Evolutionary conservation across 352 stramenopile genomes (phyloP), one percentile per base, ranked within the genome.

Genomic region (Globisporangium heterothallicum): DNA sequence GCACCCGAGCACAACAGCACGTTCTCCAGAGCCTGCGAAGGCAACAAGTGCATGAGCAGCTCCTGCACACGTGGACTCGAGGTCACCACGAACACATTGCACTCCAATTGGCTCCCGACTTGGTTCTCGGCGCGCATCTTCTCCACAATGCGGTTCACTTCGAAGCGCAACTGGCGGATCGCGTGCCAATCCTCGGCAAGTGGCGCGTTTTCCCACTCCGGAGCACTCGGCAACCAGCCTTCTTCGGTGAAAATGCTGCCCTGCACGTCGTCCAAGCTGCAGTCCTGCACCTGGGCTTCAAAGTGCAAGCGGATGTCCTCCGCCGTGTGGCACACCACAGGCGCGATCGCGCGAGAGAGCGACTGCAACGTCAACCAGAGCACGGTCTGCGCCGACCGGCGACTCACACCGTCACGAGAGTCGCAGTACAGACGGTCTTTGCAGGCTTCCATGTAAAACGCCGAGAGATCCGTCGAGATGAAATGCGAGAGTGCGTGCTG

Each of bases 361-460:
- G 76, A 66, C 56, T 86, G 66, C 14, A 92, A 60, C 36, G 78
- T 81, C 30, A 81, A 42, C 70, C 76, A 85, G 21, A 92, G 53
- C 43, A 92, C 93, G 22, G 92, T 98, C 70, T 99, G 96, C 29
- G 75, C 79, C 3, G 72, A 66, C 10, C 78, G 70, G 47, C 95
- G 90, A 45, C 88, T 83, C 24, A 61, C 30, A 58, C 93, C 84
- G 60, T 96, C 69, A 8, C 81, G 56, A 13, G 74, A 78, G 27
- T 96, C 97, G 63, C 97, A 98, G 71, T 99, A 99, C 32, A 99
- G 66, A 8, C 95, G 80, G 63, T 99, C 96, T 65, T 99, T 99
- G 30, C 89, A 84, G 16, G 96, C 92, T 67, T 99, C 95, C 64
- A 98, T 88, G 77, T 99, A 99, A 63, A 99, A 98, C 51, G 97